A percentile compares a stretch with the other conserved stretches of the same genome.
These are phyloP conservation scores for Leccinum subtestaceum DNA, from an alignment of 768 basidiomycete genomes.

Conservation along the genomic window DNA sequence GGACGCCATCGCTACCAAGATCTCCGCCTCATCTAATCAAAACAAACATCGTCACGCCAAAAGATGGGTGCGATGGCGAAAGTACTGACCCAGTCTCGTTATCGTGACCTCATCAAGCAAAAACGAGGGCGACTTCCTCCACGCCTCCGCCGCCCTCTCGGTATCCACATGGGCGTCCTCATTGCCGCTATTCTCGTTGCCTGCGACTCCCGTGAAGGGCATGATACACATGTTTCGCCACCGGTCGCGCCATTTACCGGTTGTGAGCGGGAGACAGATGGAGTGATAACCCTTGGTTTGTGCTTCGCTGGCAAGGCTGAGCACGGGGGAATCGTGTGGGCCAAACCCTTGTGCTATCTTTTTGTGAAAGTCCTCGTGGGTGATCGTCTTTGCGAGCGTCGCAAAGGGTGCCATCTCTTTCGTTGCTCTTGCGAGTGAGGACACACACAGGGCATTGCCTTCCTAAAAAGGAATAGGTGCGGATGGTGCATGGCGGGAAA, in stretches of 20 bases:
- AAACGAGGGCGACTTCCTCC: constrained; percentile 84
- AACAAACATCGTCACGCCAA: constrained; percentile 9
- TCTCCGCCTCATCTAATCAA: constrained; percentile 66
- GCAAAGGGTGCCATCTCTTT: constrained; percentile 29
- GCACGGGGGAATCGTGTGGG: constrained; percentile 46
- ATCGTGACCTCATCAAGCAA: constrained; percentile 83
- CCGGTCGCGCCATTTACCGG: constrained; percentile 76
- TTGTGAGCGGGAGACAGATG: constrained; percentile 87
- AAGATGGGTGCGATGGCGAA: constrained; percentile 9
- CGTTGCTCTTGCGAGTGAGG: not conserved
- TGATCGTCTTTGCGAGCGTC: constrained; percentile 27
- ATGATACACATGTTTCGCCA: constrained; percentile 90
- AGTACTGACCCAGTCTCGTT: constrained; percentile 63
- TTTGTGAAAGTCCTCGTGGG: constrained; percentile 40
- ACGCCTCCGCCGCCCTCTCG: constrained; percentile 73
- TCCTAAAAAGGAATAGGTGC: not conserved
- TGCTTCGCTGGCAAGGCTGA: constrained; percentile 50
- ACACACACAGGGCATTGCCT: not conserved
- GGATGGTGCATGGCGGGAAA: not conserved
- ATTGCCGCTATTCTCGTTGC: constrained; percentile 7
- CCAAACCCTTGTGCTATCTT: constrained; percentile 15
- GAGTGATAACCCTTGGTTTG: constrained; percentile 68
- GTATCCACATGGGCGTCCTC: constrained; percentile 40
- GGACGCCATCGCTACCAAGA: constrained; percentile 72
- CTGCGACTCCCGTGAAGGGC: constrained; percentile 39